phyloP scores from a whole-genome alignment of 176 grass and related monocot genomes.

The Cymbopogon citratus region DNA sequence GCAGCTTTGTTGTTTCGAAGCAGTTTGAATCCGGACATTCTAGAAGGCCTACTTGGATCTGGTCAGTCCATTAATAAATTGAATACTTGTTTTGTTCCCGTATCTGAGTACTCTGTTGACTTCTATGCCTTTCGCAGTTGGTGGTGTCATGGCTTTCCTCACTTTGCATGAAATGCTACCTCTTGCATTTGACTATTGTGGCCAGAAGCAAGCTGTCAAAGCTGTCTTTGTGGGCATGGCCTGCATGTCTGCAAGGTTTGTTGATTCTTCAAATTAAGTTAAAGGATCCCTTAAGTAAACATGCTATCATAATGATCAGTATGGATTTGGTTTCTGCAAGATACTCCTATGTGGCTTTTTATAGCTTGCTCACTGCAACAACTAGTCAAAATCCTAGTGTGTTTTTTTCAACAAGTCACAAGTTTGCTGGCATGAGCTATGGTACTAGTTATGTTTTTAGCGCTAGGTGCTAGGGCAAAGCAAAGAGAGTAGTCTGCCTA shows the following conservation, averaged over 20 bases:
- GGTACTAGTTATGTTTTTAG: neutral
- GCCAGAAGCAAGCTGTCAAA: slow-evolving; percentile 95
- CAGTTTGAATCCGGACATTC: slow-evolving; percentile 80
- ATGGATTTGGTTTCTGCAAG: slow-evolving; percentile 10
- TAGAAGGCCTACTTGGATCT: slow-evolving; percentile 95
- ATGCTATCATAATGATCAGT: neutral
- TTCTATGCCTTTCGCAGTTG: slow-evolving; percentile 45
- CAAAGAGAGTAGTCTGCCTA: neutral
- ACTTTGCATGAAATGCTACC: slow-evolving; percentile 98
- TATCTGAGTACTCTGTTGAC: neutral
- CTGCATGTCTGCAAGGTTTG: slow-evolving; percentile 94
- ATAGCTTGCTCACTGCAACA: neutral
- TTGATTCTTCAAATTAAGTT: slow-evolving; percentile 31
- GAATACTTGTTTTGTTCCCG: neutral
- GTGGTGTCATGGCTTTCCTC: slow-evolving; percentile 97
- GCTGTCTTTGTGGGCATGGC: slow-evolving; percentile 97
- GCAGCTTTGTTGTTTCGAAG: slow-evolving; percentile 84
- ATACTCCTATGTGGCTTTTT: neutral
- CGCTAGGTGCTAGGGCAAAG: neutral
- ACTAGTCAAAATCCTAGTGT: neutral
- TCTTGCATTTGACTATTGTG: slow-evolving; percentile 95
- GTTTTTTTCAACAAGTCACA: neutral
- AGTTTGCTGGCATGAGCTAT: neutral
- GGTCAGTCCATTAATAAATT: slow-evolving; percentile 42
- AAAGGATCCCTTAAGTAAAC: neutral